Evolutionary conservation across 2,329 filamentous ascomycete genomes (phyloP).

Genomic region (Sporothrix curviconia): DNA sequence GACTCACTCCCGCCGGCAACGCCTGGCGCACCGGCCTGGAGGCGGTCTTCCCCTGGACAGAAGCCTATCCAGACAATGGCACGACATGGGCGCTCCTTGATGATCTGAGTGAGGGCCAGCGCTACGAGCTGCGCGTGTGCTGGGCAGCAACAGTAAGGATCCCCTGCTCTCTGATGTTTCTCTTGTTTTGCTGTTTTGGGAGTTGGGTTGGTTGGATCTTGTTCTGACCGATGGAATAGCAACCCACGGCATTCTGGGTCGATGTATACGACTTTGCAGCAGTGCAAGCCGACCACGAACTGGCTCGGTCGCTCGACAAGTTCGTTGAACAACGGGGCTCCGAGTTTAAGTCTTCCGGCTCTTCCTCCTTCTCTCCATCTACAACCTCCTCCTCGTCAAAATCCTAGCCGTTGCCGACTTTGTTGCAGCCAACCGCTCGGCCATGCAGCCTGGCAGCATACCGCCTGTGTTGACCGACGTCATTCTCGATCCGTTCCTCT

Average conservation of each 20-base stretch:
- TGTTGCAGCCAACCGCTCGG: slow-evolving; percentile 63
- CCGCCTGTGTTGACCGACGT: slow-evolving; percentile 70
- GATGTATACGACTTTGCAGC: slow-evolving; percentile 55
- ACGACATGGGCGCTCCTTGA: slow-evolving; percentile 78
- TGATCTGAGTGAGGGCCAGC: slow-evolving; percentile 59
- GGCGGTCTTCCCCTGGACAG: slow-evolving; percentile 58
- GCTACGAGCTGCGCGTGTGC: slow-evolving; percentile 88
- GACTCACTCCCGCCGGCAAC: slow-evolving; percentile 9
- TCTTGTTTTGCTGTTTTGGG: too few species aligned
- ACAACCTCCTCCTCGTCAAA: slow-evolving; percentile 57
- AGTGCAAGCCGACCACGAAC: slow-evolving; percentile 53
- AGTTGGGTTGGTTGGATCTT: neutral
- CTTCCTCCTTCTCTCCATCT: slow-evolving; percentile 34
- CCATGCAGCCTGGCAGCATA: slow-evolving; percentile 61
- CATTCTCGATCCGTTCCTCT: slow-evolving; percentile 74
- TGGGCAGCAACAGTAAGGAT: slow-evolving; percentile 76
- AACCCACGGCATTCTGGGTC: slow-evolving; percentile 76
- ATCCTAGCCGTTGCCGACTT: slow-evolving; percentile 77
- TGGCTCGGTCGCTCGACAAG: slow-evolving; percentile 58
- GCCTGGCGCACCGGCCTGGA: slow-evolving; percentile 58
- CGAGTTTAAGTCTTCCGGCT: neutral
- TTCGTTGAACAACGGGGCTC: slow-evolving; percentile 37
- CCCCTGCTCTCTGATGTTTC: neutral
- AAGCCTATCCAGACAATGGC: slow-evolving; percentile 48
- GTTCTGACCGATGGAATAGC: slow-evolving; percentile 43